Evolutionary conservation across 2,329 filamentous ascomycete genomes (phyloP).

Genomic region (Penicillium sp.): DNA sequence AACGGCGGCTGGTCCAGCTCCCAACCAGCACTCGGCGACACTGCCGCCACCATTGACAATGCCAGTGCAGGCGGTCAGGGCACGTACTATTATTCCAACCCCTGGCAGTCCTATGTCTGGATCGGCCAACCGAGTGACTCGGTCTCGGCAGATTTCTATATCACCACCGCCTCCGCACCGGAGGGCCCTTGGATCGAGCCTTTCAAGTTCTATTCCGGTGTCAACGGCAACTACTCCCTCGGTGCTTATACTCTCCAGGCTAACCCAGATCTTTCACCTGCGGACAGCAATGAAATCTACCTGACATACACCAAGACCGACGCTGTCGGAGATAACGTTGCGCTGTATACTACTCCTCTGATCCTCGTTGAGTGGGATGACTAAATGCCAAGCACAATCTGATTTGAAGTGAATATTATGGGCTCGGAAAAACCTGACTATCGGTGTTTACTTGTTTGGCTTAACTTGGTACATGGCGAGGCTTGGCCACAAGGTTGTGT

Average conservation of each 20-base stretch:
- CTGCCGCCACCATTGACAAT: slow-evolving; percentile 21
- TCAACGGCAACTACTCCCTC: slow-evolving; percentile 2
- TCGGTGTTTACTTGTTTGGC: background rate
- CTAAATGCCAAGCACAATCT: background rate
- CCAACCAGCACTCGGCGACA: slow-evolving; percentile 5
- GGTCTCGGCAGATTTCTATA: slow-evolving; percentile 23
- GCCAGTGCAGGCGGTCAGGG: slow-evolving; percentile 20
- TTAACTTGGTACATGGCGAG: background rate
- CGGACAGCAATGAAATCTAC: slow-evolving; percentile 2
- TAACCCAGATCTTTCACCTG: slow-evolving; percentile 2
- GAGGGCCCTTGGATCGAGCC: slow-evolving; percentile 32
- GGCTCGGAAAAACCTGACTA: background rate
- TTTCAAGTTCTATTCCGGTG: slow-evolving; percentile 11
- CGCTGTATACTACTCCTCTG: slow-evolving; percentile 8
- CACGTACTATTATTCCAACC: slow-evolving; percentile 29
- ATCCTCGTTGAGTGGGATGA: slow-evolving; percentile 6
- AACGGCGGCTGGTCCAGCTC: no score
- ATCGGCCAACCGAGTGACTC: slow-evolving; percentile 21
- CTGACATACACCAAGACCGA: slow-evolving; percentile 7
- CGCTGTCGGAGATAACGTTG: slow-evolving; percentile 5
- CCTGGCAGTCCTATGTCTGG: slow-evolving; percentile 31
- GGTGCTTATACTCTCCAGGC: slow-evolving; percentile 13
- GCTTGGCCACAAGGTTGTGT: background rate
- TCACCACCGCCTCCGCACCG: slow-evolving; percentile 27
- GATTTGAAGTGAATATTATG: no score